Percentiles rank a stretch among this genome's conserved stretches.
phyloP scores from a whole-genome alignment of 345 rosid genomes.

The Gossypium rotundifolium region DNA sequence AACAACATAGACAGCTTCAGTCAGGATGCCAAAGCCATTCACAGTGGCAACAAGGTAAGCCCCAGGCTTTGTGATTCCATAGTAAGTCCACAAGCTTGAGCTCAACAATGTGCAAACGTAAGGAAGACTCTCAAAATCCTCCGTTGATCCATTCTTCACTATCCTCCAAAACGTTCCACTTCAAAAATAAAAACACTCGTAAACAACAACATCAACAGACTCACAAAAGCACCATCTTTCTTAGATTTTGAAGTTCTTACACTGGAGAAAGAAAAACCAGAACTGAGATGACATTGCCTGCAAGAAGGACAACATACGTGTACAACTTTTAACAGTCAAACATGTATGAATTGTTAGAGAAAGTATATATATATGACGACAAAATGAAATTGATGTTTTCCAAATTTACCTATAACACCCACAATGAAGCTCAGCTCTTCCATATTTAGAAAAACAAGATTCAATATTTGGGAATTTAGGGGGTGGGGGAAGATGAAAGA shows the following conservation, averaged over 20 bases:
- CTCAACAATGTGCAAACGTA: constrained; percentile 59
- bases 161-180: constrained; percentile 53
- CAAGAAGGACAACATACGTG: constrained; percentile 6
- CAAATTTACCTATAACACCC: constrained; percentile 53
- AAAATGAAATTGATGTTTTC: neutral
- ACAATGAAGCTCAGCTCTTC: constrained; percentile 36
- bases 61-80: constrained; percentile 64
- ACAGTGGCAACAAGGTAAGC: constrained; percentile 61
- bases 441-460: constrained; percentile 23
- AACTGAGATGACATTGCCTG: constrained; percentile 71
- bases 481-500: neutral
- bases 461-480: neutral
- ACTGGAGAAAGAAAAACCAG: constrained; percentile 71
- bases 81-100: constrained; percentile 75
- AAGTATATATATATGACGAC: neutral
- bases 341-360: too few species aligned
- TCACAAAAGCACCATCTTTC: neutral
- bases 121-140: constrained; percentile 66
- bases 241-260: constrained; percentile 22
- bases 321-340: too few species aligned
- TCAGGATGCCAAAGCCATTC: constrained; percentile 63
- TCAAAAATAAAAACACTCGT: neutral
- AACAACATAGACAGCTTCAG: constrained; percentile 40
- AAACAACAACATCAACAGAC: neutral
- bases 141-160: constrained; percentile 45